Percentiles rank a stretch among this genome's conserved stretches.
These are phyloP conservation scores for Ordospora pajunii DNA, from an alignment of 371 early-diverging fungal genomes.

Conservation along the genomic window DNA sequence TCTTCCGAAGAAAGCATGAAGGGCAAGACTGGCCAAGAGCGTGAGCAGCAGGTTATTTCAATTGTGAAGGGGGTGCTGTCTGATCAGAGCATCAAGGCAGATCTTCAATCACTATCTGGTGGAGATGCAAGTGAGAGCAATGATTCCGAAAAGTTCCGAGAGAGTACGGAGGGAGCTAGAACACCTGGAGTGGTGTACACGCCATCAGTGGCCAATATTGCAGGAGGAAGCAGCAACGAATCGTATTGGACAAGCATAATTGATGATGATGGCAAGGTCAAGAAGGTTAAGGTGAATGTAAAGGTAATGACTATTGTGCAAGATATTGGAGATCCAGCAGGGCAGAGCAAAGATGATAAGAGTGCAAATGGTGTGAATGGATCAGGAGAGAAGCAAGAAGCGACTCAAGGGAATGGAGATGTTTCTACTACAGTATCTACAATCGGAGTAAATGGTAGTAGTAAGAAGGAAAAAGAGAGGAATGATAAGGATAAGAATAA, in stretches of 20 bases:
- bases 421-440: background rate
- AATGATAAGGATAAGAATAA: background rate
- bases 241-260: slow-evolving; percentile 33
- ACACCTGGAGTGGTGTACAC: too few relatives aligned
- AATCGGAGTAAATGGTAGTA: background rate
- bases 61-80: too few relatives aligned
- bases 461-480: background rate
- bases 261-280: slow-evolving; percentile 6
- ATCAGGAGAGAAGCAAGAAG: background rate
- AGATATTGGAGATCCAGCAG: background rate
- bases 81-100: too few relatives aligned
- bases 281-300: slow-evolving; percentile 20
- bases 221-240: background rate
- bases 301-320: slow-evolving; percentile 34
- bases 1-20: too few relatives aligned
- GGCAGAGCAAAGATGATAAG: background rate
- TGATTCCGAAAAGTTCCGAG: too few relatives aligned
- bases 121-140: too few relatives aligned
- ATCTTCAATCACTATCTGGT: too few relatives aligned
- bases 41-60: too few relatives aligned
- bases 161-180: too few relatives aligned
- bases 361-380: background rate
- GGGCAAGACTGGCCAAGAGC: too few relatives aligned
- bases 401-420: background rate
- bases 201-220: background rate